Evolutionary conservation across 345 rosid genomes (phyloP), one percentile per base, ranked within the genome.

Genomic region (Pugionium cornutum): DNA sequence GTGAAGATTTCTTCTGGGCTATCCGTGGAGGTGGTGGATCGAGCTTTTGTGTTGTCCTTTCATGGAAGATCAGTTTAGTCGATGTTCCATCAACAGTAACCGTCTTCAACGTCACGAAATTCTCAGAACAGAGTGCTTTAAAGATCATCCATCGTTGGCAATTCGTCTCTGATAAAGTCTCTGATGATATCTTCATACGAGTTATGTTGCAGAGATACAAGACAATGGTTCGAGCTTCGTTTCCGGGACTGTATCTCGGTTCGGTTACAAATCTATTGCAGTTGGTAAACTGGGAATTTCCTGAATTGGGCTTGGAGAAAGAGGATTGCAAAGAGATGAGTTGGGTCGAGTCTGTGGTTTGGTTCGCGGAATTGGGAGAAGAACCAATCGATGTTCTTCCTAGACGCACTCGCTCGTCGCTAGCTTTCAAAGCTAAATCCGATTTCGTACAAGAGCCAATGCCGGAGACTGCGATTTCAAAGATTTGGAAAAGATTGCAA

Each of bases 1-100:
- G 89, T 3, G 90, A 89, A 48, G 89, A 83, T 43, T 68, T 86
- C 9, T 84, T 83, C 64, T 86, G 96, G 96, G 92, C 92, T 1
- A 83, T 89, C 28, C 64, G 84, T n/a, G 91, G 95, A 3, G 90
- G 96, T 1, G 87, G 96, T 2, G 88, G 82, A 0, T 81, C 80
- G 0, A 89, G 88, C 40, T 89, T 89, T 7, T 77, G 90, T 1
- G 87, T 86, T 27, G 60, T 89, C 0, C 66, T 89, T n/a, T 66
- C 87, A 1, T 89, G 81, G 78, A 89, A 78, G 65, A 74, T 89
- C 1, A 53, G 71, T 41, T 58, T 86, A 9, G 76, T 86, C 42
- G 35, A 58, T 2, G 80, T 82, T 9, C 86, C 88, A 0, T 52
- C 63, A 18, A 76, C 9, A 4, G 88, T 86, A 3, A 86, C 92